Evolutionary conservation across 352 stramenopile species (phyloP).

Genomic region (Pythium volutum): DNA sequence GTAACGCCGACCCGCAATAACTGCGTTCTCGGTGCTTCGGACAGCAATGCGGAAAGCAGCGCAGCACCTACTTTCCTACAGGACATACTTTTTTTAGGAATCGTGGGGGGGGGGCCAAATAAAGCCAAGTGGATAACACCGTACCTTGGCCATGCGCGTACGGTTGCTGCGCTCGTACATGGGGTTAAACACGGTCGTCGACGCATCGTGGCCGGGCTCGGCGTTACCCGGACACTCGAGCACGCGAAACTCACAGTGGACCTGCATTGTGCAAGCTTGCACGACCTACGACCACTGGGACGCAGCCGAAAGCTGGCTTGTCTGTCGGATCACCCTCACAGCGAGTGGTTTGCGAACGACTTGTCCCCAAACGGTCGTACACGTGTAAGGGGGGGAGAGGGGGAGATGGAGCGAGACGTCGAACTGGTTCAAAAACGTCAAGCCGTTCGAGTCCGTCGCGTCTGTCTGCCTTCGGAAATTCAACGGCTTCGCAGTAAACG

Average conservation of each 20-base stretch:
- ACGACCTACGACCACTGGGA: neutral
- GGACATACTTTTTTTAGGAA: neutral
- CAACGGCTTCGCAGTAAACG: neutral
- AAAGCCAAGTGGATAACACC: too few species aligned
- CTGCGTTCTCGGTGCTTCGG: constrained; percentile 39
- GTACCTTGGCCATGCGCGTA: constrained; percentile 44
- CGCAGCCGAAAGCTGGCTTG: neutral
- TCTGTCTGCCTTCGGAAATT: neutral
- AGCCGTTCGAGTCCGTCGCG: neutral
- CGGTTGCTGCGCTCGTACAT: constrained; percentile 30
- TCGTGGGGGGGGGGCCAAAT: too few species aligned
- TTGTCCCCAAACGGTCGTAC: too few species aligned
- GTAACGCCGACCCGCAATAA: constrained; percentile 46
- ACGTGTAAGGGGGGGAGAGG: neutral
- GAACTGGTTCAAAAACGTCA: too few species aligned
- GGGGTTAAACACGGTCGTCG: constrained; percentile 25
- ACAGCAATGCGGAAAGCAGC: constrained; percentile 62
- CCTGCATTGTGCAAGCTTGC: constrained; percentile 14
- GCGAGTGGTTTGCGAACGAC: too few species aligned
- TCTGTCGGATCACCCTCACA: too few species aligned
- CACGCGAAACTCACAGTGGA: constrained; percentile 33
- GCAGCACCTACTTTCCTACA: constrained; percentile 36
- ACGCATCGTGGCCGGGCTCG: constrained; percentile 16
- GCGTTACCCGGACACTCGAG: constrained; percentile 25
- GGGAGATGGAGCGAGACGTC: neutral